These are phyloP conservation scores for Isatis tinctoria DNA, from an alignment of 345 rosid species.

Conservation along the genomic window DNA sequence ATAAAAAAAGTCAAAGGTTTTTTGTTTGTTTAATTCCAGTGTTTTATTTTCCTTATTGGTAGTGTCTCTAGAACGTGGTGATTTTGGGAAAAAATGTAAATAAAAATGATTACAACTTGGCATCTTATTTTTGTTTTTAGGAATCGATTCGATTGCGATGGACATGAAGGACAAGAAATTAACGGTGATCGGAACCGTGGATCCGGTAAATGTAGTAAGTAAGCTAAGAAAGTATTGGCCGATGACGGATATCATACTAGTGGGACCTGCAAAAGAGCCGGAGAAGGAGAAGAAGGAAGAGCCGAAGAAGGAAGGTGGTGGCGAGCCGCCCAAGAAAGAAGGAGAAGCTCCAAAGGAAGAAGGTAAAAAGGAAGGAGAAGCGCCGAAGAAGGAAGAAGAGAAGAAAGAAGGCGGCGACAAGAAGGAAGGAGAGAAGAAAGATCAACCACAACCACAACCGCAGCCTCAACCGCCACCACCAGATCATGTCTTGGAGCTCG, in stretches of 20 bases:
- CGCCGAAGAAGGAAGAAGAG: conserved; percentile 36
- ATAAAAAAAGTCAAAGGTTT: neutral
- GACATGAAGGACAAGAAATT: conserved; percentile 76
- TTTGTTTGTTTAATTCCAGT: neutral
- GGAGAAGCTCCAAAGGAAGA: conserved; percentile 57
- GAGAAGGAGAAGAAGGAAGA: conserved; percentile 75
- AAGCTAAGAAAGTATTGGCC: conserved; percentile 82
- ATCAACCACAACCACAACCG: conserved; percentile 33
- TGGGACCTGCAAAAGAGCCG: conserved; percentile 86
- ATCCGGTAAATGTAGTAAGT: conserved; percentile 66
- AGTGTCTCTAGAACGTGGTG: neutral
- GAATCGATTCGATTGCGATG: conserved; percentile 79
- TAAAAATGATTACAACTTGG: neutral
- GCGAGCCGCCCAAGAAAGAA: conserved; percentile 43
- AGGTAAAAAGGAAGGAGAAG: conserved; percentile 47
- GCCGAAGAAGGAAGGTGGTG: conserved; percentile 55
- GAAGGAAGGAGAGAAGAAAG: conserved; percentile 39
- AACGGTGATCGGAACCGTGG: conserved; percentile 71
- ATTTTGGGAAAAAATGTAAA: conserved; percentile 1
- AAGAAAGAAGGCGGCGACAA: conserved; percentile 36
- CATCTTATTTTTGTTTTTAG: conserved; percentile 29
- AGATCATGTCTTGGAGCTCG: conserved; percentile 64
- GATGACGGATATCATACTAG: conserved; percentile 52
- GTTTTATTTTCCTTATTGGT: neutral
- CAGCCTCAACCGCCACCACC: conserved; percentile 34